These are phyloP conservation scores for Colletotrichum sp. DNA, from an alignment of 2,329 filamentous ascomycete genomes.

Conservation along the genomic window DNA sequence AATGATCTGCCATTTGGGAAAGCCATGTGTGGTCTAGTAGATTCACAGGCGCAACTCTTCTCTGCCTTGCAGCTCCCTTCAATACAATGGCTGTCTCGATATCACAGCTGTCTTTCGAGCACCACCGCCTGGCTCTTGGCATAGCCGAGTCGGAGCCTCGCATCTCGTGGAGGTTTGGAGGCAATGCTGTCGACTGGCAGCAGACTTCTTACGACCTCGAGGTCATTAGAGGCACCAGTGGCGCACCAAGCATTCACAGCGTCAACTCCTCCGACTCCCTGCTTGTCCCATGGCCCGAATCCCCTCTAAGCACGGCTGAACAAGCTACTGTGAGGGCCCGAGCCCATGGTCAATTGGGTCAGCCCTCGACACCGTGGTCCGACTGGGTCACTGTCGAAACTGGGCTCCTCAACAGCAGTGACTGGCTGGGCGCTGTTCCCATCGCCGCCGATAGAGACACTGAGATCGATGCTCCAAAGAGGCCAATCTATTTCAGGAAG, in stretches of 20 bases:
- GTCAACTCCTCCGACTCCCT: slow-evolving; percentile 42
- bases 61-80: background rate
- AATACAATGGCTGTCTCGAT: slow-evolving; percentile 42
- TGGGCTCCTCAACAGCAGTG: slow-evolving; percentile 30
- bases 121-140: slow-evolving; percentile 44
- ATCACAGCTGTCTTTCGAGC: slow-evolving; percentile 44
- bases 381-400: slow-evolving; percentile 38
- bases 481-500: slow-evolving; percentile 24
- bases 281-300: slow-evolving; percentile 49
- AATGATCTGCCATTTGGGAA: background rate
- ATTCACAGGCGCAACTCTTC: background rate
- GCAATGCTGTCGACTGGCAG: slow-evolving; percentile 42
- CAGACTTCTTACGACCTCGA: slow-evolving; percentile 51
- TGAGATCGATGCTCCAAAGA: slow-evolving; percentile 31
- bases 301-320: slow-evolving; percentile 34
- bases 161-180: slow-evolving; percentile 51
- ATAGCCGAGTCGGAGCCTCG: slow-evolving; percentile 48
- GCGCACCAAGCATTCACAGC: slow-evolving; percentile 21
- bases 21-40: background rate
- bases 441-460: slow-evolving; percentile 35
- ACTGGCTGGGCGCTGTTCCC: slow-evolving; percentile 33
- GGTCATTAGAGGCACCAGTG: slow-evolving; percentile 29
- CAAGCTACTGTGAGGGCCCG: slow-evolving; percentile 37
- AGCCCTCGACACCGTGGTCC: slow-evolving; percentile 33
- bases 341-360: slow-evolving; percentile 31